Conservation (phyloP, 768 basidiomycete species). For the Phanerochaete carnosa region DNA sequence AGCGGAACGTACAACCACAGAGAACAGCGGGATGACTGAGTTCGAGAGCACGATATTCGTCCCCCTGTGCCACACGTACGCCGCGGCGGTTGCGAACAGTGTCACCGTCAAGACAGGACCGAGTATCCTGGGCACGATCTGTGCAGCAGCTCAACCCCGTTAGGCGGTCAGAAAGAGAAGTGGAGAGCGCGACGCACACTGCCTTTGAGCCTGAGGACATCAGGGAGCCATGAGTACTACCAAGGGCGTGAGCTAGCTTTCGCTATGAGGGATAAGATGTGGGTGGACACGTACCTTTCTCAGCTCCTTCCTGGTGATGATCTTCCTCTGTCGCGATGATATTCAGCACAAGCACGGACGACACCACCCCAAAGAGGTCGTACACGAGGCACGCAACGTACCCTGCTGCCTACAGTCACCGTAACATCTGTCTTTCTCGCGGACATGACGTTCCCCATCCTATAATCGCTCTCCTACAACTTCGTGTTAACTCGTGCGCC, state of each 20-base stretch:
- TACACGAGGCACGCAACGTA: not conserved
- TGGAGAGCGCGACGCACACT: conserved; percentile 49
- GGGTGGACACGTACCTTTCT: conserved; percentile 17
- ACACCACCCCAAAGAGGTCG: not conserved
- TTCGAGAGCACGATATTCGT: conserved; percentile 67
- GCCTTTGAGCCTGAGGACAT: conserved; percentile 80
- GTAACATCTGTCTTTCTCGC: not conserved
- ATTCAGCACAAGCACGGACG: not conserved
- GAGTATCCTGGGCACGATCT: conserved; percentile 70
- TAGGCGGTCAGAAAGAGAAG: not conserved
- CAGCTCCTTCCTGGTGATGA: conserved; percentile 24
- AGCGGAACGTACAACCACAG: conserved; percentile 76
- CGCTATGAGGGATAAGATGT: not conserved
- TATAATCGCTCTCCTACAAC: not conserved
- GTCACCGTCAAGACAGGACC: conserved; percentile 87
- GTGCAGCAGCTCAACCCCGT: not conserved
- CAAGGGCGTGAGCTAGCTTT: not conserved
- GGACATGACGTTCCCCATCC: not conserved
- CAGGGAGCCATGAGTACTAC: conserved; percentile 88
- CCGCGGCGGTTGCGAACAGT: conserved; percentile 60
- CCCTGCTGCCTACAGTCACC: not conserved
- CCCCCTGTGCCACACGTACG: conserved; percentile 57
- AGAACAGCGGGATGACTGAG: conserved; percentile 82
- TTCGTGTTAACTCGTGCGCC: not conserved
- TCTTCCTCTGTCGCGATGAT: conserved; percentile 15